Conservation (phyloP, 805 yeast species). For the Yamadazyma ubonensis region DNA sequence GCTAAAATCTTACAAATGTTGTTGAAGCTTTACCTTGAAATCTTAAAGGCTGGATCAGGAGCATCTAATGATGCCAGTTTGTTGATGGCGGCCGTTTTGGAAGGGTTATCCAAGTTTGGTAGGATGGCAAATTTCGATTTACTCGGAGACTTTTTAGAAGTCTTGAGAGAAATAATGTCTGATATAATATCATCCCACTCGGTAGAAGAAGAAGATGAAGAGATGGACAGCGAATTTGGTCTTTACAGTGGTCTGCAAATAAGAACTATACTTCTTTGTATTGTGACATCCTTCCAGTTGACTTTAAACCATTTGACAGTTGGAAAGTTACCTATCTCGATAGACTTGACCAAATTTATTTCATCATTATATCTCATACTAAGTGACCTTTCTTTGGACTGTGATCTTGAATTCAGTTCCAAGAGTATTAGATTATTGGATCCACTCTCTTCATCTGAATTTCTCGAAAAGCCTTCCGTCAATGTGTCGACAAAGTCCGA, state of each 20-base stretch:
- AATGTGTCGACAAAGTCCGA: constrained; percentile 90
- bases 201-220: constrained; percentile 22
- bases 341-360: constrained; percentile 77
- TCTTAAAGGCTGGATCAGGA: constrained; percentile 51
- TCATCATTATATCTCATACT: constrained; percentile 70
- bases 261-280: constrained; percentile 76
- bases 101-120: constrained; percentile 88
- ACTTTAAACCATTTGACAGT: constrained; percentile 63
- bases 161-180: constrained; percentile 73
- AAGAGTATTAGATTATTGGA: constrained; percentile 78
- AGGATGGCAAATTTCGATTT: constrained; percentile 90
- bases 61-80: constrained; percentile 37
- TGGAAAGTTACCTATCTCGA: constrained; percentile 59
- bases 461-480: constrained; percentile 62
- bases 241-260: constrained; percentile 42
- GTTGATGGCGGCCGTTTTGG: constrained; percentile 82
- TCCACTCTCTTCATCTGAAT: constrained; percentile 50
- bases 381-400: constrained; percentile 67
- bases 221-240: constrained; percentile 28
- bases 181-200: constrained; percentile 50
- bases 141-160: constrained; percentile 89
- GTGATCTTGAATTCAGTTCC: constrained; percentile 83
- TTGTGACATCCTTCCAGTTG: constrained; percentile 86
- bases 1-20: constrained; percentile 76
- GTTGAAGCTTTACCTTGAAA: constrained; percentile 71